phyloP scores from a whole-genome alignment of 495 filamentous ascomycete genomes.

The Neurospora cerealis region DNA sequence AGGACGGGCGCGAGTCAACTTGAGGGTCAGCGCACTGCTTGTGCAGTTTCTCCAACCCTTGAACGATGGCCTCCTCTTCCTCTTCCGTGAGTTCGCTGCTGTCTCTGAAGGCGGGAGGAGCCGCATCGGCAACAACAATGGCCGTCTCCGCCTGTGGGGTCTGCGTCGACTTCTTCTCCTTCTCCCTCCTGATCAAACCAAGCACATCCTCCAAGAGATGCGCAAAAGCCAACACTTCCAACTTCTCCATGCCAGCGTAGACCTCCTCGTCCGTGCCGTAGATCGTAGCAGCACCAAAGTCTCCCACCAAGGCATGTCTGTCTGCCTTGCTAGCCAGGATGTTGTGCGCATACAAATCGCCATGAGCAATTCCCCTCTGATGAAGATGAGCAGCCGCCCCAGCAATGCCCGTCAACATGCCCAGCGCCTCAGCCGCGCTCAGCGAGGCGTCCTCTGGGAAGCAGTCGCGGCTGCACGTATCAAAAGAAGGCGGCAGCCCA shows the following conservation, averaged over 20 bases:
- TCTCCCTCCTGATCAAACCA: slow-evolving; percentile 4
- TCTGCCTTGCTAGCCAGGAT: slow-evolving; percentile 28
- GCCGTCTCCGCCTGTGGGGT: neutral
- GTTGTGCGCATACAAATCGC: slow-evolving; percentile 34
- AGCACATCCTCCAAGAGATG: slow-evolving; percentile 33
- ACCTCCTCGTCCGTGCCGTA: slow-evolving; percentile 15
- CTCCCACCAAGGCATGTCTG: slow-evolving; percentile 32
- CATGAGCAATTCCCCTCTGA: slow-evolving; percentile 29
- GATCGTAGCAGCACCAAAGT: slow-evolving; percentile 37
- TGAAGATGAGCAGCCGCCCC: slow-evolving; percentile 33
- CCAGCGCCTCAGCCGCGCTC: slow-evolving; percentile 16
- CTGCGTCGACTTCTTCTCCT: neutral
- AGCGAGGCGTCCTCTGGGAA: slow-evolving; percentile 24
- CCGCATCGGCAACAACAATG: neutral
- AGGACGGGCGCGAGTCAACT: slow-evolving; percentile 10
- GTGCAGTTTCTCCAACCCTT: slow-evolving; percentile 9
- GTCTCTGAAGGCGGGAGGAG: neutral
- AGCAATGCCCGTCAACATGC: slow-evolving; percentile 29
- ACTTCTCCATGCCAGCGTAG: slow-evolving; percentile 21
- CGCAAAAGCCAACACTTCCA: slow-evolving; percentile 38
- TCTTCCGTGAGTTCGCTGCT: neutral
- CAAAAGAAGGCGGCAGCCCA: slow-evolving; percentile 19
- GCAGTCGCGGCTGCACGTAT: slow-evolving; percentile 26
- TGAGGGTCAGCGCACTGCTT: slow-evolving; percentile 6
- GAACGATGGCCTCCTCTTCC: neutral